phyloP scores from a whole-genome alignment of 2,329 filamentous ascomycete species.

The Hypoxylon sp. region DNA sequence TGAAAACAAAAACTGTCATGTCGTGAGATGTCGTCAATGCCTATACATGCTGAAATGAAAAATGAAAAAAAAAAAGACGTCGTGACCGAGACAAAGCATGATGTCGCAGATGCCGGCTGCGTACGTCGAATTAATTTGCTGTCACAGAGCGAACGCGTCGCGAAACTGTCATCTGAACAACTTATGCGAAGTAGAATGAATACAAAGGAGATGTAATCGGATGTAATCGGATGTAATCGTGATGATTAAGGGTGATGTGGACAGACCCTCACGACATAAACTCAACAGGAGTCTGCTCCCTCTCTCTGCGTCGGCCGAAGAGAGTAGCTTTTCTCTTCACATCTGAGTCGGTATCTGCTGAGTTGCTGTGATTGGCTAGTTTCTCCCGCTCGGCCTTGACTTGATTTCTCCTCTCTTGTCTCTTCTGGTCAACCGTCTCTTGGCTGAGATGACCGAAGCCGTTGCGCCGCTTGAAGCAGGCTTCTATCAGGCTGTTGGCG shows the following conservation, averaged over 20 bases:
- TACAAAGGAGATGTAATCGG: conserved; percentile 22
- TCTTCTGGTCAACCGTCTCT: conserved; percentile 81
- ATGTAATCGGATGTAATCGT: conserved; percentile 9
- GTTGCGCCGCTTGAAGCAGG: conserved; percentile 84
- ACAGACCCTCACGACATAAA: conserved; percentile 2
- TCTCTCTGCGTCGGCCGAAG: conserved; percentile 61
- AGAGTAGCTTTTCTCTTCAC: conserved; percentile 62
- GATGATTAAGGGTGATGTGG: not conserved
- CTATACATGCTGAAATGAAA: conserved; percentile 38
- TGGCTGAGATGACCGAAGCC: conserved; percentile 88
- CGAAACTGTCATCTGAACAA: conserved; percentile 16
- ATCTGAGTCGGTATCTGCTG: conserved; percentile 55
- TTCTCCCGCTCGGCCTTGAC: conserved; percentile 64
- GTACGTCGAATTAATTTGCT: conserved; percentile 15
- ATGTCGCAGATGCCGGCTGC: conserved; percentile 41
- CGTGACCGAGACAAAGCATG: conserved; percentile 19
- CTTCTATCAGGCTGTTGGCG: conserved; percentile 84
- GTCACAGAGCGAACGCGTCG: conserved; percentile 6
- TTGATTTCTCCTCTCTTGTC: conserved; percentile 75
- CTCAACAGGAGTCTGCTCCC: conserved; percentile 49
- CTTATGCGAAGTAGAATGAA: conserved; percentile 17
- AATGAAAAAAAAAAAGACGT: conserved; percentile 20
- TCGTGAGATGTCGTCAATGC: conserved; percentile 44
- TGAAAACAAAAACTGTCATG: conserved; percentile 30
- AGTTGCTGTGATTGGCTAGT: conserved; percentile 50